These are phyloP conservation scores for Diaporthe nobilis DNA, from an alignment of 2,329 filamentous ascomycete genomes.

Conservation along the genomic window DNA sequence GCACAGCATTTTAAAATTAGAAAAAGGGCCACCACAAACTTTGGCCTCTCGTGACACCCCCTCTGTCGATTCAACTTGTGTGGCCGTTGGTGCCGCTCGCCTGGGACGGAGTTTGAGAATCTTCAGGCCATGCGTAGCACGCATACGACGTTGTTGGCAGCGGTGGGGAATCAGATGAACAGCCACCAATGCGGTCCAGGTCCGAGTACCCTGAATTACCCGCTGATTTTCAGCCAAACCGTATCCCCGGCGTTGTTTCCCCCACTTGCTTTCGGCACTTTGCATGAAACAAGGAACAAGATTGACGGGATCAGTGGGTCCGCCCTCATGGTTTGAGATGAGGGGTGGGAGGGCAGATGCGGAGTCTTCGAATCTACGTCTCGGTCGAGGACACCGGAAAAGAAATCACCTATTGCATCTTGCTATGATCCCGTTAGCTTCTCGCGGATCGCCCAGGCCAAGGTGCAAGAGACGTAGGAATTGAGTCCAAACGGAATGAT, in stretches of 20 bases:
- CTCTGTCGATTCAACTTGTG: neutral
- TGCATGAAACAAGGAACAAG: slow-evolving; percentile 26
- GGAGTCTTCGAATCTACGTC: neutral
- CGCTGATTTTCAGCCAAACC: slow-evolving; percentile 1
- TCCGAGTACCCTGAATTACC: neutral
- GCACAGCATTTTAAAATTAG: neutral
- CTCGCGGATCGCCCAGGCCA: neutral
- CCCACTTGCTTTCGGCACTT: slow-evolving; percentile 20
- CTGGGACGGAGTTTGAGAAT: neutral
- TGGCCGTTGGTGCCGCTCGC: neutral
- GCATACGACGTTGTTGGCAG: slow-evolving; percentile 1
- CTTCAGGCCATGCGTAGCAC: neutral
- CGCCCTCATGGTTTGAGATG: slow-evolving; percentile 12
- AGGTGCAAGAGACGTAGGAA: neutral
- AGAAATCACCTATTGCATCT: neutral
- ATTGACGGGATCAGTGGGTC: slow-evolving; percentile 30
- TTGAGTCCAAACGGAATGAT: neutral
- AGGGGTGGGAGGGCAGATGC: neutral
- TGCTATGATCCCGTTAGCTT: neutral
- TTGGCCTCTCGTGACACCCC: neutral
- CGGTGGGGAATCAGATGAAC: slow-evolving; percentile 17
- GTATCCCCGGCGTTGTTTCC: slow-evolving; percentile 14
- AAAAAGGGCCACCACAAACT: neutral
- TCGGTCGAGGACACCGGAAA: neutral
- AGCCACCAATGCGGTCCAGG: neutral